phyloP scores from a whole-genome alignment of 2,329 filamentous ascomycete genomes.

The Pseudovirgaria hyperparasitica region DNA sequence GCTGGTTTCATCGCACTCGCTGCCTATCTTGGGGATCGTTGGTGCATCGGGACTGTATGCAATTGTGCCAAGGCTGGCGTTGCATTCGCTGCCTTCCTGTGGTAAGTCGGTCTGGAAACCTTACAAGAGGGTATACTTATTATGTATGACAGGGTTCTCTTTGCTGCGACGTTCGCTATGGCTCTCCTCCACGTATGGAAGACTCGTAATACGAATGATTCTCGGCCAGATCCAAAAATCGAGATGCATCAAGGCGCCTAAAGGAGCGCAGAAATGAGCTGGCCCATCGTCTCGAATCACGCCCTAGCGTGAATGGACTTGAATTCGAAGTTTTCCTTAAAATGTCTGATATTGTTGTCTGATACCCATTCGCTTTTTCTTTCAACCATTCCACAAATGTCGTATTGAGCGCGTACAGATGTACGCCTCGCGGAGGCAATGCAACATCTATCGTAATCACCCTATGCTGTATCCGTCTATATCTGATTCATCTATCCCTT shows the following conservation, averaged over 20 bases:
- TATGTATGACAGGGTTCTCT: slow-evolving; percentile 35
- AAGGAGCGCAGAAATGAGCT: neutral
- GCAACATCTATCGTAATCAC: no score
- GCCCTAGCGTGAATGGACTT: no score
- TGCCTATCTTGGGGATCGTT: slow-evolving; percentile 45
- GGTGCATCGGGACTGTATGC: slow-evolving; percentile 45
- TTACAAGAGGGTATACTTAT: slow-evolving; percentile 12
- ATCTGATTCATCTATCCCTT: no score
- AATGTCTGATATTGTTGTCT: no score
- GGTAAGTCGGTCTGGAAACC: slow-evolving; percentile 35
- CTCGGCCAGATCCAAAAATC: slow-evolving; percentile 19
- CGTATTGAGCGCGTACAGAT: no score
- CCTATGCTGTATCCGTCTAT: no score
- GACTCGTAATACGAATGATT: slow-evolving; percentile 20
- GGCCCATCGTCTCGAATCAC: no score
- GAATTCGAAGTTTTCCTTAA: no score
- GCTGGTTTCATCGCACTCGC: slow-evolving; percentile 70
- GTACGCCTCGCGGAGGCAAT: no score
- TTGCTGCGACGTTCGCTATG: slow-evolving; percentile 37
- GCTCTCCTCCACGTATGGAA: slow-evolving; percentile 35
- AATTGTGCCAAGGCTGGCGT: slow-evolving; percentile 48
- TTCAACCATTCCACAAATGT: no score
- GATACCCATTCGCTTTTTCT: no score
- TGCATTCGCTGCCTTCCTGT: slow-evolving; percentile 55
- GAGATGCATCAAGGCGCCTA: slow-evolving; percentile 29